Evolutionary conservation across 306 rosid species (phyloP).

Genomic region (Casuarina cunninghamiana): DNA sequence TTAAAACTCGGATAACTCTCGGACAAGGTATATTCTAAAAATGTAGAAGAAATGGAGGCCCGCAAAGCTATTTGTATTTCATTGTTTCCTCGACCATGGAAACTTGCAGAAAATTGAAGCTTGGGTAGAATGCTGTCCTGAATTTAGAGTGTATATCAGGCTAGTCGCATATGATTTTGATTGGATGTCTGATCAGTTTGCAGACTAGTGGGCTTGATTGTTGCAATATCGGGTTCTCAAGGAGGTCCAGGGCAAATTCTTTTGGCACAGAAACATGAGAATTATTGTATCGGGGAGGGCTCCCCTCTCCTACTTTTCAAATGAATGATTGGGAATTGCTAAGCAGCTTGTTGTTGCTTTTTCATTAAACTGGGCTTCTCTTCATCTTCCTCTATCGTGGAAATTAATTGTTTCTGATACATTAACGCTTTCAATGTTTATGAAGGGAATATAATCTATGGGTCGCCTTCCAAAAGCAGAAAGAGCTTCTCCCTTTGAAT

Average conservation of each 20-base stretch:
- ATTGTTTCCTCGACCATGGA: conserved; percentile 24
- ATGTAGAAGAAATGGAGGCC: conserved; percentile 16
- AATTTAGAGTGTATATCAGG: conserved; percentile 15
- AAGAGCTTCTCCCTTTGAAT: too few species aligned
- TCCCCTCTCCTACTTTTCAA: background rate
- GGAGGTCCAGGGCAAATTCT: background rate
- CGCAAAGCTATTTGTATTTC: conserved; percentile 18
- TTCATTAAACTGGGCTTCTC: background rate
- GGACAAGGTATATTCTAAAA: conserved; percentile 17
- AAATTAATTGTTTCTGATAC: background rate
- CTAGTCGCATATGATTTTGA: conserved; percentile 14
- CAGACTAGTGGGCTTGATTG: conserved; percentile 21
- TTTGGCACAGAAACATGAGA: background rate
- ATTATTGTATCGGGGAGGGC: background rate
- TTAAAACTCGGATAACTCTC: conserved; percentile 27
- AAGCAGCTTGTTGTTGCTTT: too few species aligned
- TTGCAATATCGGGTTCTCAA: conserved; percentile 11
- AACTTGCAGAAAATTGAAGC: conserved; percentile 25
- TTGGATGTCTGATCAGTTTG: conserved; percentile 8
- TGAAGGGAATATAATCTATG: too few species aligned
- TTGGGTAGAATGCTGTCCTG: conserved; percentile 11
- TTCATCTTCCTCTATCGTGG: background rate
- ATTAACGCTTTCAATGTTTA: too few species aligned
- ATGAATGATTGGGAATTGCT: background rate
- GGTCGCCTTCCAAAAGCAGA: too few species aligned